Evolutionary conservation across 345 rosid species (phyloP).

Genomic region (Fremontodendron californicum): DNA sequence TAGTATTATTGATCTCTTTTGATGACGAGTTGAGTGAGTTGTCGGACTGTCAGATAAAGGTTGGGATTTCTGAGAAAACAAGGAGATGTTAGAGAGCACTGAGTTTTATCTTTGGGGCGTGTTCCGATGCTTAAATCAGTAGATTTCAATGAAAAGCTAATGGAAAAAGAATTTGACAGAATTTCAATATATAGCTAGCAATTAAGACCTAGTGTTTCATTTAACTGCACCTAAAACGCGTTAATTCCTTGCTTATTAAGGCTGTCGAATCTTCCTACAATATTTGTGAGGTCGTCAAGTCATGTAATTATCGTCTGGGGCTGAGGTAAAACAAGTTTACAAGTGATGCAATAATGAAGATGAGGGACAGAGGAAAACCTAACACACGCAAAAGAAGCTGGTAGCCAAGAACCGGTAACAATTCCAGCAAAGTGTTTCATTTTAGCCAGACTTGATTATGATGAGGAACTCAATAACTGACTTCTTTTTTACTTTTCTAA

Average conservation of each 20-base stretch:
- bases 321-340: not conserved
- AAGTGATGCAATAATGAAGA: not conserved
- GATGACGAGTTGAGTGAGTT: too few species aligned
- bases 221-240: not conserved
- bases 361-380: not conserved
- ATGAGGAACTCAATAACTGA: not conserved
- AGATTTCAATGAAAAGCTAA: too few species aligned
- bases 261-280: not conserved
- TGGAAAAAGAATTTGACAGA: too few species aligned
- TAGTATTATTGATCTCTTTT: too few species aligned
- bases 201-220: not conserved
- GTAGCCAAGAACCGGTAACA: not conserved
- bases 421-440: not conserved
- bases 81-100: too few species aligned
- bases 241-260: not conserved
- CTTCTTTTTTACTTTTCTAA: not conserved
- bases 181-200: too few species aligned
- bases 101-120: too few species aligned
- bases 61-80: too few species aligned
- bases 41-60: too few species aligned
- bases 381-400: not conserved
- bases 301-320: not conserved
- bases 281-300: not conserved
- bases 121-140: too few species aligned
- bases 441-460: not conserved